Evolutionary conservation across 2,329 filamentous ascomycete genomes (phyloP).

Genomic region (Diaporthe sp.): DNA sequence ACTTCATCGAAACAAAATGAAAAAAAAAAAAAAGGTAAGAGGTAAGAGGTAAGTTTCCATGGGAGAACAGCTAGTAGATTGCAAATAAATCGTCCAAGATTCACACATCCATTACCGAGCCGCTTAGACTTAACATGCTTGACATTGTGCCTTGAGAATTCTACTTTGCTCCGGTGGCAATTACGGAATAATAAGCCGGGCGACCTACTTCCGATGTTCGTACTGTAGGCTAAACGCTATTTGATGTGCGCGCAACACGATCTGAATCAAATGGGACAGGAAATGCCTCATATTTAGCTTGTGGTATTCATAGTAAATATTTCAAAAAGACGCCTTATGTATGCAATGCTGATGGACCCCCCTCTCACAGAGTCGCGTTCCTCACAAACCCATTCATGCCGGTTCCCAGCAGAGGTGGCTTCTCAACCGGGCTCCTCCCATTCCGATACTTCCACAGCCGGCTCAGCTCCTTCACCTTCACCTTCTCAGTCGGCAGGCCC

Average conservation of each 20-base stretch:
- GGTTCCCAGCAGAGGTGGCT: slow-evolving; percentile 50
- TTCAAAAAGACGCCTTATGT: neutral
- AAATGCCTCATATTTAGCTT: neutral
- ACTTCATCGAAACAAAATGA: neutral
- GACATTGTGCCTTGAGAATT: neutral
- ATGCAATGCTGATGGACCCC: neutral
- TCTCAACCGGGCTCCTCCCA: slow-evolving; percentile 64
- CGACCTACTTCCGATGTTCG: no score
- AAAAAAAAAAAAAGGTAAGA: neutral
- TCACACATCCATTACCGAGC: no score
- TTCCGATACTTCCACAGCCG: slow-evolving; percentile 74
- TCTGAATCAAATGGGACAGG: neutral
- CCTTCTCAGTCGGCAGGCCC: slow-evolving; percentile 45
- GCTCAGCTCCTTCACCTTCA: slow-evolving; percentile 72
- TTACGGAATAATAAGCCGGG: neutral
- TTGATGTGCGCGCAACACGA: no score
- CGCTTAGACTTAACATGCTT: neutral
- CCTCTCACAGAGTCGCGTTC: slow-evolving; percentile 9
- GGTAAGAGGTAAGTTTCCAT: neutral
- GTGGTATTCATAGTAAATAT: neutral
- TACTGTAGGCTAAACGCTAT: no score
- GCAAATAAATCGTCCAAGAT: neutral
- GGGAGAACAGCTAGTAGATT: neutral
- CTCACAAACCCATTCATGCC: slow-evolving; percentile 38
- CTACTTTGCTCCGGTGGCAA: neutral